Base-by-base conservation (phyloP, 257 asterid genomes). In the Solanum pinnatisectum region DNA sequence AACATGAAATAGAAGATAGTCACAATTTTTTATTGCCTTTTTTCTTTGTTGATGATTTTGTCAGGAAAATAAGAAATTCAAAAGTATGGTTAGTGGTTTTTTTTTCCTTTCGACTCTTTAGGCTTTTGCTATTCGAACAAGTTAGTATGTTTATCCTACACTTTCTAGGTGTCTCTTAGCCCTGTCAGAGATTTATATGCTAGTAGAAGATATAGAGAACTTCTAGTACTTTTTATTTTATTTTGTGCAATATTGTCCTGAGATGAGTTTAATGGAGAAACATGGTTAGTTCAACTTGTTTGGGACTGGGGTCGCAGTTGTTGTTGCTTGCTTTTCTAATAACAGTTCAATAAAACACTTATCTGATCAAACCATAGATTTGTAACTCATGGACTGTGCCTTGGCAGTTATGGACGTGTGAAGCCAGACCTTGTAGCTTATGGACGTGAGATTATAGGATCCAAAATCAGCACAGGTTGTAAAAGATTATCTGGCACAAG, bases 391-490 rank as follows among this genome's bases (percentile, higher is more conserved):
- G 86, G 37, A 85, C 76, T 90, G 86, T 84, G 74, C 88, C 87
- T 68, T 87, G 83, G 73, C 94, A 96, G 98, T 91, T 97, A 96
- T 84, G 98, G 98, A 87, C 98, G 98, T 84, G 95, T 97, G 89
- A 97, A 97, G 94, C 99, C 99, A 67, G 98, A 97, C 86, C 90
- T 97, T 87, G 99, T 97, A 92, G 99, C 99, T 76, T 96, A 95
- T 92, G 98, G 99, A 37, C 94, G 94, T 81, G 99, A 97, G 91
- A 97, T 97, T 83, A 92, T 96, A 98, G 98, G 99, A 70, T 94
- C 99, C 89, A 97, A 95, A 93, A 97, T 96, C 65, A 97, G 96
- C 91, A 94, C 95, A 84, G 98, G 99, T 87, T 97, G 99, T 91
- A 97, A 93, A 94, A 96, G 98, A 91, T 93, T 97, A 90, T 97